Evolutionary conservation across 306 rosid genomes (phyloP), one percentile per base, ranked within the genome.

Genomic region (Geum urbanum): DNA sequence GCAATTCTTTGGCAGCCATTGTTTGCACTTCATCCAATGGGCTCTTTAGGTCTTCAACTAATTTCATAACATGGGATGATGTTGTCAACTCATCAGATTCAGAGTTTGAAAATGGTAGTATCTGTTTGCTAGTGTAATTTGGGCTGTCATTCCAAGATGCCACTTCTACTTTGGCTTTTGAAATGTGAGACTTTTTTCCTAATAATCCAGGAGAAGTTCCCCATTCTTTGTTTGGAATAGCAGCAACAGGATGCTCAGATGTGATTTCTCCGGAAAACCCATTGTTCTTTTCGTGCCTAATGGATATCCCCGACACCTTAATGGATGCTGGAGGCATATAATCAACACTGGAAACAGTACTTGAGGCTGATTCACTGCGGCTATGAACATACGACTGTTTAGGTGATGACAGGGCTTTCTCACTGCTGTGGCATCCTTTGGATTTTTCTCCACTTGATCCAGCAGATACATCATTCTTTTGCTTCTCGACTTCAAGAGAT

Each of bases 351-450:
- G 88, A 90, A 66, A 84, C 76, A 52, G 88, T 87, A 78, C 95
- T 90, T 56, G 98, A 85, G 57, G 86, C 82, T 73, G 97, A 88
- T 72, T 75, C 95, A 50, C 96, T 90, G 83, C 97, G 76, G 80
- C 91, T 85, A 75, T 85, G 76, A 78, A 83, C 67, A 64, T 75
- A 85, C 1, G 94, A 86, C 76, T 84, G 87, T 55, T 83, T 87
- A 40, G 80, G 86, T 27, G 89, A 90, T 63, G 81, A 75, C 59
- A 77, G 86, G 79, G 76, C 88, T 9, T 76, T 77, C 46, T 74
- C 88, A 14, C 80, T 66, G 44, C 72, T 79, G 74, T 35, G 79
- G 76, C 76, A 57, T 66, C 79, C 82, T 66, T 77, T 85, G 54
- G 76, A 82, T 48, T 66, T 75, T 16, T 79, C 88, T 64, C 73